phyloP scores from a whole-genome alignment of 768 basidiomycete genomes.

The Stropharia rugosoannulata region DNA sequence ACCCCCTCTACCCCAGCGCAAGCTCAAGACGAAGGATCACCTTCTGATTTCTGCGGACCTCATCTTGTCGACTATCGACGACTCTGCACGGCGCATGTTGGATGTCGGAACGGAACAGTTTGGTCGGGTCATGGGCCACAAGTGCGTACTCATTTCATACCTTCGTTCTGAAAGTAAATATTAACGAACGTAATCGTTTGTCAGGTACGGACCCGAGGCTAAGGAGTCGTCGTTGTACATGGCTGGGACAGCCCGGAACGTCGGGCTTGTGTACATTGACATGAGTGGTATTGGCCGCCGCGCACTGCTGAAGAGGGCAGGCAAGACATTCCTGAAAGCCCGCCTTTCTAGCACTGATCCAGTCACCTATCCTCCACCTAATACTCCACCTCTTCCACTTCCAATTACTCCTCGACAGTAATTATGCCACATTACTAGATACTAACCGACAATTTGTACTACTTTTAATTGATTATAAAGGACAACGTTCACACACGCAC shows the following conservation, averaged over 20 bases:
- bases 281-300: slow-evolving; percentile 68
- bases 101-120: slow-evolving; percentile 48
- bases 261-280: slow-evolving; percentile 77
- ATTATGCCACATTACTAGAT: too few species aligned
- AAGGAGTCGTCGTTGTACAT: slow-evolving; percentile 57
- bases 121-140: slow-evolving; percentile 54
- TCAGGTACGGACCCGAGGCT: slow-evolving; percentile 63
- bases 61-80: slow-evolving; percentile 62
- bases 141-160: slow-evolving; percentile 31
- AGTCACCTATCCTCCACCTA: not conserved
- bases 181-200: not conserved
- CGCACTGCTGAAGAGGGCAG: slow-evolving; percentile 64
- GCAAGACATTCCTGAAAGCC: slow-evolving; percentile 56
- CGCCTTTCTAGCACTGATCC: slow-evolving; percentile 19
- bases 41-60: slow-evolving; percentile 65
- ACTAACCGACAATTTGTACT: too few species aligned
- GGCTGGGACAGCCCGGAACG: slow-evolving; percentile 67
- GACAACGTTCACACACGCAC: not conserved
- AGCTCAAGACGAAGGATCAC: slow-evolving; percentile 42
- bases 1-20: slow-evolving; percentile 23
- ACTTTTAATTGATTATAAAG: not conserved
- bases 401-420: not conserved
- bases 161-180: too few species aligned
- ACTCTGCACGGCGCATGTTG: slow-evolving; percentile 52
- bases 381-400: not conserved